These are phyloP conservation scores for Jaminaea rosea DNA, from an alignment of 1,284 basidiomycete species.

Conservation along the genomic window DNA sequence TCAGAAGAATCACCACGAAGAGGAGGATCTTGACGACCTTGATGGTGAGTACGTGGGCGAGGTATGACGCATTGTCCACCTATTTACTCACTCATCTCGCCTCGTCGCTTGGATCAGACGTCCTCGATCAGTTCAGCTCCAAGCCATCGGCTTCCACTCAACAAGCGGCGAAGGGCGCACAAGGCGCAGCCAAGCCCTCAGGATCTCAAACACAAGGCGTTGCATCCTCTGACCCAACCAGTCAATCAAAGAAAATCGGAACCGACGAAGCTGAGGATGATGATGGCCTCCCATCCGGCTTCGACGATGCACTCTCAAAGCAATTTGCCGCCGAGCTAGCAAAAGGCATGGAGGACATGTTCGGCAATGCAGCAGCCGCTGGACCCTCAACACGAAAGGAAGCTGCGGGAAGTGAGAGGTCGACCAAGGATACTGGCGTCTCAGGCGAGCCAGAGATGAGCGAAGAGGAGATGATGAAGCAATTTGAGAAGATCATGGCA, in stretches of 20 bases:
- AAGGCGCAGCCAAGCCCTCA: not conserved
- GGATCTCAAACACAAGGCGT: not conserved
- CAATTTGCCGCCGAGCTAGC: slow-evolving; percentile 66
- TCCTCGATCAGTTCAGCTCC: slow-evolving; percentile 52
- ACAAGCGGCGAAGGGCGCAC: not conserved
- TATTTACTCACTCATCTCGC: not conserved
- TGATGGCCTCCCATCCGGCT: slow-evolving; percentile 22
- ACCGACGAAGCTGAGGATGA: slow-evolving; percentile 10
- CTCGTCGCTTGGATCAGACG: slow-evolving; percentile 49
- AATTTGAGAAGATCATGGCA: slow-evolving; percentile 43
- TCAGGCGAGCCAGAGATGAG: slow-evolving; percentile 11
- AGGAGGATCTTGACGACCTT: slow-evolving; percentile 41
- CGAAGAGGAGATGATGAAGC: slow-evolving; percentile 43
- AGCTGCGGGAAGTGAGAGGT: slow-evolving; percentile 3
- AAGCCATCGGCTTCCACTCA: slow-evolving; percentile 30
- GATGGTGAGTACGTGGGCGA: slow-evolving; percentile 25
- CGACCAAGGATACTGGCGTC: not conserved
- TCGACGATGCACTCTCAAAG: slow-evolving; percentile 34
- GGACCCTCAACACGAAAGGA: slow-evolving; percentile 4
- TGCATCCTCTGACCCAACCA: not conserved
- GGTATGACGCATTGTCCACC: not conserved
- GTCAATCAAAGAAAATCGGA: not conserved
- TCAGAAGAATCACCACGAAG: slow-evolving; percentile 1
- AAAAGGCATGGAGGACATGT: slow-evolving; percentile 73
- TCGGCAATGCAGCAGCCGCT: slow-evolving; percentile 53